A percentile compares a stretch with the other conserved stretches of the same genome.
phyloP scores from a whole-genome alignment of 768 basidiomycete genomes.

The Symmetrospora coprosmae region DNA sequence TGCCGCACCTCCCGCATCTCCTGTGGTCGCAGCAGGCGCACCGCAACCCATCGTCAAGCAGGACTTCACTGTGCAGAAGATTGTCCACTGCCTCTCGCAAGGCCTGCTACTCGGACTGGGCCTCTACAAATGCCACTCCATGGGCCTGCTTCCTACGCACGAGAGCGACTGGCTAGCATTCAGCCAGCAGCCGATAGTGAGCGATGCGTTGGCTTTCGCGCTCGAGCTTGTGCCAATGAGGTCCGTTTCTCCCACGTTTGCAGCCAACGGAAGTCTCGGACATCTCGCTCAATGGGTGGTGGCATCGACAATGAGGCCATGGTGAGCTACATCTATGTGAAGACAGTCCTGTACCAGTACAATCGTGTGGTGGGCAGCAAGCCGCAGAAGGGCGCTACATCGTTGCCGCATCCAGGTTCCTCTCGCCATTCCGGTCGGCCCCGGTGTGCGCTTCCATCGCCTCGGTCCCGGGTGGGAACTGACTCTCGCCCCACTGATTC shows the following conservation, averaged over 20 bases:
- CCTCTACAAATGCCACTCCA: slow-evolving; percentile 31
- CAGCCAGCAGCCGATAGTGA: slow-evolving; percentile 12
- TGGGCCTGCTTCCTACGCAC: slow-evolving; percentile 32
- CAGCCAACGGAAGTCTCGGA: slow-evolving; percentile 7
- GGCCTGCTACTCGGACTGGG: slow-evolving; percentile 27
- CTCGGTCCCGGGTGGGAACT: too few species aligned
- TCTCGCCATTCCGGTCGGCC: too few species aligned
- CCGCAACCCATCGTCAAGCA: neutral
- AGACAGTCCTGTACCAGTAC: too few species aligned
- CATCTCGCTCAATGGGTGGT: slow-evolving; percentile 10
- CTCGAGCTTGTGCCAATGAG: neutral
- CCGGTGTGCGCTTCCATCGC: too few species aligned
- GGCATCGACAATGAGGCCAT: neutral
- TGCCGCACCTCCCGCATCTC: neutral
- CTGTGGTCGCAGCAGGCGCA: too few species aligned
- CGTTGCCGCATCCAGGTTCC: too few species aligned
- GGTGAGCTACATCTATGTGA: too few species aligned
- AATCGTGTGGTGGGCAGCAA: too few species aligned
- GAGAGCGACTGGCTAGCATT: slow-evolving; percentile 29
- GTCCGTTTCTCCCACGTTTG: neutral
- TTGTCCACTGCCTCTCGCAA: slow-evolving; percentile 30
- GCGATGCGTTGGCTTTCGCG: neutral
- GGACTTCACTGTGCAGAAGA: slow-evolving; percentile 26
- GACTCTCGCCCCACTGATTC: slow-evolving; percentile 5
- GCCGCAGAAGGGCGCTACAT: too few species aligned